Conservation (phyloP, 306 rosid genomes). For the Datisca glomerata region DNA sequence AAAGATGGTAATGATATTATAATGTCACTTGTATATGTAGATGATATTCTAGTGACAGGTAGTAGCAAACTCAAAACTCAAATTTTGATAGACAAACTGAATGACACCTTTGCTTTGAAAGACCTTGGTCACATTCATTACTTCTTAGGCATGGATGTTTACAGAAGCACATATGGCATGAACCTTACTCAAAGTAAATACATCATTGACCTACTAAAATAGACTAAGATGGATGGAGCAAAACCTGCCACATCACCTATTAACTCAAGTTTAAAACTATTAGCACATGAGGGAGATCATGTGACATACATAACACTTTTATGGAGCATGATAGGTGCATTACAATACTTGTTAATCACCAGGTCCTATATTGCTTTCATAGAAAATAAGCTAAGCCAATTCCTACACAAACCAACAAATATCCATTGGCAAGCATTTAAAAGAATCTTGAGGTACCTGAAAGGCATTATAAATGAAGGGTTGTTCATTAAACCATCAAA, state of each 20-base stretch:
- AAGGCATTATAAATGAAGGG: too few relatives aligned
- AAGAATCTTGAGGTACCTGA: too few relatives aligned
- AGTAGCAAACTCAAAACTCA: too few relatives aligned
- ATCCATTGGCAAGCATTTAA: too few relatives aligned
- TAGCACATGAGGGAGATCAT: background rate
- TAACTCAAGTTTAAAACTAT: background rate
- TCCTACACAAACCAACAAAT: too few relatives aligned
- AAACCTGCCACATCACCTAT: background rate
- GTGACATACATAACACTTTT: too few relatives aligned
- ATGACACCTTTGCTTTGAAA: background rate
- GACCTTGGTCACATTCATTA: background rate
- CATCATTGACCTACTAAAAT: background rate
- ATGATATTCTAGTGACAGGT: too few relatives aligned
- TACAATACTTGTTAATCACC: background rate
- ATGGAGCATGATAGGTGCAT: background rate
- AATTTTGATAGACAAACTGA: background rate
- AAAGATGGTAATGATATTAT: too few relatives aligned
- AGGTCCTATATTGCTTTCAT: background rate
- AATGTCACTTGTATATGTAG: too few relatives aligned
- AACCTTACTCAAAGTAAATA: too few relatives aligned
- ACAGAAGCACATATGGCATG: too few relatives aligned
- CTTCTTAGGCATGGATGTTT: background rate
- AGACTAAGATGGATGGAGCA: background rate
- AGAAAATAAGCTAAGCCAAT: background rate
- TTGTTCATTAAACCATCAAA: too few relatives aligned